Percentiles rank a stretch among this genome's conserved stretches.
These are phyloP conservation scores for Rubia balearica DNA, from an alignment of 305 asterid genomes.

Conservation along the genomic window DNA sequence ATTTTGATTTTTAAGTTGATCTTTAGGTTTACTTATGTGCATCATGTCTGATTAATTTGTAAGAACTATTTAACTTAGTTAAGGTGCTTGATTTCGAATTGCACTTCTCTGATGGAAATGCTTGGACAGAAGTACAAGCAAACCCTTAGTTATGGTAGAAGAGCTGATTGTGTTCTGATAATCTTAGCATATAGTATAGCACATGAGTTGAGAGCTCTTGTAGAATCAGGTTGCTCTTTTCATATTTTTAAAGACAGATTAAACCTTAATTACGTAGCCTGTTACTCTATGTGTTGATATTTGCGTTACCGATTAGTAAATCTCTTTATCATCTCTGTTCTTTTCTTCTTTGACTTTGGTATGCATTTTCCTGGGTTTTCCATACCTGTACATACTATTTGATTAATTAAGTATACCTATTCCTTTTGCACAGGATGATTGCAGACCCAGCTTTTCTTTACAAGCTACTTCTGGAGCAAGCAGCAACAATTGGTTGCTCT, in stretches of 20 bases:
- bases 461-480: slow-evolving; percentile 92
- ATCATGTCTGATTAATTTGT: neutral
- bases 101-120: neutral
- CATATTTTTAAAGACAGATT: no score
- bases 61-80: neutral
- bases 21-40: neutral
- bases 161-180: neutral
- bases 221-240: neutral
- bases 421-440: slow-evolving; percentile 64
- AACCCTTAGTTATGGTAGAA: neutral
- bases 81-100: neutral
- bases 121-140: neutral
- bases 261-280: neutral
- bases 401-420: slow-evolving; percentile 18
- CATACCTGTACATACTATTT: slow-evolving; percentile 6
- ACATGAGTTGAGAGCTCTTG: neutral
- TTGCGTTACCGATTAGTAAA: neutral
- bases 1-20: neutral
- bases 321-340: neutral
- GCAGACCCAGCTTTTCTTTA: slow-evolving; percentile 92
- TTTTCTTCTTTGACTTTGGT: neutral
- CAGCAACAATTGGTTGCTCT: slow-evolving; percentile 83
- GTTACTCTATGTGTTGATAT: neutral
- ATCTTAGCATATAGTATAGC: no score
- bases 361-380: slow-evolving; percentile 7